Evolutionary conservation across 176 grass and related monocot species (phyloP), one percentile per base, ranked within the genome.

Genomic region (Bromus sterilis): DNA sequence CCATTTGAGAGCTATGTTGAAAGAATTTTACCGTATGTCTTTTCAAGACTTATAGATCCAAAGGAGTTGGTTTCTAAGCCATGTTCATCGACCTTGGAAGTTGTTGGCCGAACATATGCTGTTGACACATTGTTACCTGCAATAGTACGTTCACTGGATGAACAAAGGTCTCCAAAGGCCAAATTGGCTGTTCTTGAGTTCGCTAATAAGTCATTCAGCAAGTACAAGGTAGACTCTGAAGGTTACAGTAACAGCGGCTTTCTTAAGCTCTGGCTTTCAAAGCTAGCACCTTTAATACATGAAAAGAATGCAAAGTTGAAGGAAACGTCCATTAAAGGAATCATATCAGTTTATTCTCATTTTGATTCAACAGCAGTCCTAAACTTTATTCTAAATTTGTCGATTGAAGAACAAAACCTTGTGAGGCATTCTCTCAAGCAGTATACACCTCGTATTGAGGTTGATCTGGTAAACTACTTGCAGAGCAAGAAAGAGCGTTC

Each of bases 401-500:
- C 91, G 1, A 75, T 97, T 67, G 91, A 97, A 82, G 91, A 97
- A 46, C 91, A 97, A 71, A 97, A 94, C 58, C 42, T 77, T 53
- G 84, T 97, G 75, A 91, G 94, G 61, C 85, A 87, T 79, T 89
- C 94, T 37, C 79, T 97, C 64, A 97, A 94, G 80, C 89, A 97
- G 61, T 92, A 94, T 78, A 97, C 91, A 53, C 94, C 94, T 68
- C 86, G 94, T 77, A 92, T 97, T 75, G 94, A 97, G 79, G 85
- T 97, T 10, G 94, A 97, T 89, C 86, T 97, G 70, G 91, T 97
- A 49, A 97, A 85, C 82, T 97, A 92, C 80, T 55, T 97, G 73
- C 94, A 97, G 89, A 97, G 76, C 74, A 97, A 94, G 83, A 97
- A 97, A 86, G 94, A 97, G 78, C 89, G 89, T 28, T 80, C 87